Conservation (phyloP, 2,329 filamentous ascomycete genomes). For the Pseudogymnoascus sp. region DNA sequence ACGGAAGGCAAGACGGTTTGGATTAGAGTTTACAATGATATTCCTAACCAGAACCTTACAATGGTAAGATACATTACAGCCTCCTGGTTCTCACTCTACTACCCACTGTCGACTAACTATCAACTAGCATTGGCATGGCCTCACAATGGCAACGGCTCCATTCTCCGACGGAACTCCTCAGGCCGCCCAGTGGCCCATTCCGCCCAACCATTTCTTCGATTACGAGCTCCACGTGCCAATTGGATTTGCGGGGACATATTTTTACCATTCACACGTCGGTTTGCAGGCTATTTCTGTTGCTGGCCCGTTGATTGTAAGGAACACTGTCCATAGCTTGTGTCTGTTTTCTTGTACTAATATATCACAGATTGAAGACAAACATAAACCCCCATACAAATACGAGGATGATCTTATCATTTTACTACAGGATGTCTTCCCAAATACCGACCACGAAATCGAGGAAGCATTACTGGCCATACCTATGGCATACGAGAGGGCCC, state of each 20-base stretch:
- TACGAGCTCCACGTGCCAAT: conserved; percentile 40
- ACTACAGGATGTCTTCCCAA: conserved; percentile 49
- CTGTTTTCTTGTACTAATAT: background rate
- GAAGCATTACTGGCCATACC: conserved; percentile 39
- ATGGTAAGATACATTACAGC: conserved; percentile 30
- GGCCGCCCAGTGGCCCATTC: conserved; percentile 47
- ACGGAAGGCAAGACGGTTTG: conserved; percentile 36
- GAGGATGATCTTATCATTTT: conserved; percentile 51
- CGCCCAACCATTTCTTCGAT: conserved; percentile 45
- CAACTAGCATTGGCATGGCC: conserved; percentile 46
- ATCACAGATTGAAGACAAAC: conserved; percentile 22
- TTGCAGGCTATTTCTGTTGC: conserved; percentile 42
- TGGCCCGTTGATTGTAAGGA: conserved; percentile 39
- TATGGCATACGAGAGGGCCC: conserved; percentile 52
- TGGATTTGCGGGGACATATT: conserved; percentile 44
- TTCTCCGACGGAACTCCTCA: conserved; percentile 44
- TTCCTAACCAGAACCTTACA: conserved; percentile 39
- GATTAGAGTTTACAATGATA: conserved; percentile 47
- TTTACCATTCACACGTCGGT: conserved; percentile 48
- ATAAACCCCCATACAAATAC: conserved; percentile 45
- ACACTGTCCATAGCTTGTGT: background rate
- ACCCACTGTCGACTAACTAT: background rate
- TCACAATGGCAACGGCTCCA: conserved; percentile 39
- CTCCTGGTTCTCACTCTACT: background rate
- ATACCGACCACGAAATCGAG: conserved; percentile 43